Base-by-base conservation (phyloP, 805 yeast genomes). In the Starmerella stigmatis region DNA sequence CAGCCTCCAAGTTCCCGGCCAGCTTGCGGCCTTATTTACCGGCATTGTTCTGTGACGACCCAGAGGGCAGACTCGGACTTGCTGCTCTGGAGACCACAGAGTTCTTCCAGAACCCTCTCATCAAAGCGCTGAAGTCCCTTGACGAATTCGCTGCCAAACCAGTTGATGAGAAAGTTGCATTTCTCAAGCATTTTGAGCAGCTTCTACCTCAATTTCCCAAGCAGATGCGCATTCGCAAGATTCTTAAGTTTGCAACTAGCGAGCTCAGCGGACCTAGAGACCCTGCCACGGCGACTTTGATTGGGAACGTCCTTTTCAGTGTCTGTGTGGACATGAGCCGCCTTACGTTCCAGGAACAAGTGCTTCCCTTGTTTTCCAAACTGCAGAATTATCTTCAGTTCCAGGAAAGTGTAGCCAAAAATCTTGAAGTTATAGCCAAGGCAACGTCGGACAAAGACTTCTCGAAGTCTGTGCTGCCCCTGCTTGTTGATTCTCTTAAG, bases 61-160 rank as follows among this genome's bases (percentile, higher is more conserved):
- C 86, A 4, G 61, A 69, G 36, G 75, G 75, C 51, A 67, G 89
- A 59, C 59, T 75, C 46, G 59, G 78, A 38, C 68, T 88, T 38
- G 75, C 78, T 54, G 80, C 77, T 40, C 74, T 92, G 49, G 72
- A 82, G n/a, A 74, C 75, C 10, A 76, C 86, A 9, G 75, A 72
- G 29, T 83, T 76, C 54, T 89, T 88, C 63, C 82, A 85, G 63
- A 88, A 86, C 51, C 84, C 89, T 42, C 66, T 86, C 41, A 76
- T 89, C 42, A 80, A 81, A 57, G 79, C 94, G 3, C 71, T 89
- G 67, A 76, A 80, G 60, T 79, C 81, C 54, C 62, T 89, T 36
- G 96, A 89, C 58, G 92, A 83, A 46, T 78, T 84, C 50, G 76
- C 86, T 9, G 82, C 94, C 0, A 80, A 82, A 54, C 65, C 79